Base-by-base conservation (phyloP, 2,329 filamentous ascomycete species). In the Exophiala dermatitidis region DNA sequence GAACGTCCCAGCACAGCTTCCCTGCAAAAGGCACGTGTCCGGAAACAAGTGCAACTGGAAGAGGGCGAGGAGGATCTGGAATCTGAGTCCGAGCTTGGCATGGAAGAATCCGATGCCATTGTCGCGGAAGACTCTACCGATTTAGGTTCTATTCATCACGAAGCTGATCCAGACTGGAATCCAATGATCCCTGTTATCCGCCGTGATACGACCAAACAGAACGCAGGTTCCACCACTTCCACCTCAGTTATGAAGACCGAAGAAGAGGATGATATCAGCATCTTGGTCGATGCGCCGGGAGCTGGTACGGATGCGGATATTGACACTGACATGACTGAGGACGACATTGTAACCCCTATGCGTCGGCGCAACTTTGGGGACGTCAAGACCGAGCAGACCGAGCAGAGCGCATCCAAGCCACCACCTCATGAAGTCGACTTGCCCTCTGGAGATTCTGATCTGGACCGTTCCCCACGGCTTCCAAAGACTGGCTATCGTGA, bases 21-120 rank as follows among this genome's bases (percentile, higher is more conserved):
- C 29, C 36, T 59, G 47, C 45, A 48, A 38, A 50, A 33, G 4
- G 42, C 32, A 19, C 45, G 42, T 8, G 10, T 28, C 8, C 44
- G n/a, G n/a, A 34, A 36, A 36, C 48, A 53, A 32, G 43, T 37
- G n/a, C 44, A 40, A 7, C 59, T 60, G 10, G 68, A 72, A 19
- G 74, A 72, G 12, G 74, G 71, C 9, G 78, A 77, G 9, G 79
- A 82, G 45, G 53, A 75, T 5, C 60, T 82, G 8, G 49, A 59
- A 34, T 65, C 61, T 19, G 61, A 65, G 12, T 57, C 57, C 43
- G 62, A 59, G 7, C 19, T 46, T 19, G 19, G 32, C 4, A 41
- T 77, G 28, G 75, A 76, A 28, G 71, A 72, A 5, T 38, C 74
- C 19, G 68, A 71, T 3, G 68, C 72, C 42, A 83, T 84, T 55